These are phyloP conservation scores for Yarrowia keelungensis DNA, from an alignment of 805 yeast species.

Conservation along the genomic window DNA sequence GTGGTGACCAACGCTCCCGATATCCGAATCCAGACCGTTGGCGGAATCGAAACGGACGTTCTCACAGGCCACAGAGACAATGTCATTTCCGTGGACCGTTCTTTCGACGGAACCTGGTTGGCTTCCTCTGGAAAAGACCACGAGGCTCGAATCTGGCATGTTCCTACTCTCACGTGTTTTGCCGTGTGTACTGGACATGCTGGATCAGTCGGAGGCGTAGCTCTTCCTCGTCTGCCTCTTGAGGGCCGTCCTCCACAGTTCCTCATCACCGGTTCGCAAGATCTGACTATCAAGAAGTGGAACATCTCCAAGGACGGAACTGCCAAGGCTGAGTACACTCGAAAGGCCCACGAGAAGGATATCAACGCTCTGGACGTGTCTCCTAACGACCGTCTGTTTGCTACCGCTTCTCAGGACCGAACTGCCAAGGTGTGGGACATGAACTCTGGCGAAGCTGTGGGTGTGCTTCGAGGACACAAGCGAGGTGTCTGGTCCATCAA, in stretches of 20 bases:
- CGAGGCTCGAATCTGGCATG: conserved; percentile 83
- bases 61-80: conserved; percentile 86
- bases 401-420: conserved; percentile 94
- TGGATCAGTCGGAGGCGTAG: conserved; percentile 83
- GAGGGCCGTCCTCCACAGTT: conserved; percentile 62
- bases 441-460: conserved; percentile 84
- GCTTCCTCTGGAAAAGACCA: conserved; percentile 92
- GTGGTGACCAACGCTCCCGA: conserved; percentile 95
- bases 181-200: conserved; percentile 85
- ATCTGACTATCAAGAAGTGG: conserved; percentile 88
- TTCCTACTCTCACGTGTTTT: conserved; percentile 54
- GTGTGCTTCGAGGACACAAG: conserved; percentile 85
- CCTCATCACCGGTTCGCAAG: conserved; percentile 81
- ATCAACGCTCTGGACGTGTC: conserved; percentile 88
- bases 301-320: conserved; percentile 51
- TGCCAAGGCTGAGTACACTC: conserved; percentile 74
- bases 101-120: conserved; percentile 85
- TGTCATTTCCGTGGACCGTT: conserved; percentile 77
- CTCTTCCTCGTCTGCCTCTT: conserved; percentile 62
- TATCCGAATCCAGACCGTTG: conserved; percentile 68
- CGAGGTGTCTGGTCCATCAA: conserved; percentile 93
- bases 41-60: conserved; percentile 62
- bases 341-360: conserved; percentile 97
- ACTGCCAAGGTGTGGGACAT: conserved; percentile 88
- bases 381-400: conserved; percentile 88